A percentile compares a stretch with the other conserved stretches of the same genome.
Conservation (phyloP, 139 green algal genomes). For the Chlorella sp. region DNA sequence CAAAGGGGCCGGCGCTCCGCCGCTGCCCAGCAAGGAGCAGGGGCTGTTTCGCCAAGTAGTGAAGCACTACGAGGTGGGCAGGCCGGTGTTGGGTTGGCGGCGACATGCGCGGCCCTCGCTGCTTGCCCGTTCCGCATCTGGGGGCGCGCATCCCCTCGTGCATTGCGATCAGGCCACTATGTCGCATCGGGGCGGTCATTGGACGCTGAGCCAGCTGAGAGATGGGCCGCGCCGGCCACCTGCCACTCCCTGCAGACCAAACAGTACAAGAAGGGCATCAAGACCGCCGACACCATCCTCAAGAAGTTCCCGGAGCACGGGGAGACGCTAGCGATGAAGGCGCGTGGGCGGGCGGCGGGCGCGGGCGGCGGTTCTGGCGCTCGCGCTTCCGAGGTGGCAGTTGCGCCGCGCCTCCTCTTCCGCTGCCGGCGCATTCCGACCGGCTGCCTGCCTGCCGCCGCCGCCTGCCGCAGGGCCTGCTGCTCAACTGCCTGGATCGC, state of each 20-base stretch:
- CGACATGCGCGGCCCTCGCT: background rate
- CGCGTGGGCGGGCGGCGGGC: background rate
- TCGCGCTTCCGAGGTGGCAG: too few species aligned
- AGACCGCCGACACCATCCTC: constrained; percentile 91
- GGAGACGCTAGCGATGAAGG: constrained; percentile 97
- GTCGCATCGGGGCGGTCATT: background rate
- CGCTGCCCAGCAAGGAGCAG: constrained; percentile 77
- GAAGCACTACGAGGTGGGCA: constrained; percentile 86
- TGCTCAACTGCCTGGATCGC: constrained; percentile 79
- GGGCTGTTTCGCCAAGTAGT: constrained; percentile 81
- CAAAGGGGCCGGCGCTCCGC: constrained; percentile 12
- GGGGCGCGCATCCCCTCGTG: background rate
- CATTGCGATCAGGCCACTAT: background rate
- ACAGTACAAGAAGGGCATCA: constrained; percentile 98
- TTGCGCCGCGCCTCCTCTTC: too few species aligned
- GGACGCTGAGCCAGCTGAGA: background rate
- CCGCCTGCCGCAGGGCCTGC: constrained; percentile 63
- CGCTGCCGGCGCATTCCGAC: too few species aligned
- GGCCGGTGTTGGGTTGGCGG: background rate
- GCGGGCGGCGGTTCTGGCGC: background rate
- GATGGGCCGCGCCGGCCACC: too few species aligned
- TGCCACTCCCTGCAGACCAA: constrained; percentile 61
- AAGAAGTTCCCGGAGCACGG: constrained; percentile 97
- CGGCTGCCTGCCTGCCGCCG: too few species aligned
- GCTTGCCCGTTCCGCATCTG: background rate